Base-by-base conservation (phyloP, 1,284 basidiomycete genomes). In the Hymenochaete sp. region DNA sequence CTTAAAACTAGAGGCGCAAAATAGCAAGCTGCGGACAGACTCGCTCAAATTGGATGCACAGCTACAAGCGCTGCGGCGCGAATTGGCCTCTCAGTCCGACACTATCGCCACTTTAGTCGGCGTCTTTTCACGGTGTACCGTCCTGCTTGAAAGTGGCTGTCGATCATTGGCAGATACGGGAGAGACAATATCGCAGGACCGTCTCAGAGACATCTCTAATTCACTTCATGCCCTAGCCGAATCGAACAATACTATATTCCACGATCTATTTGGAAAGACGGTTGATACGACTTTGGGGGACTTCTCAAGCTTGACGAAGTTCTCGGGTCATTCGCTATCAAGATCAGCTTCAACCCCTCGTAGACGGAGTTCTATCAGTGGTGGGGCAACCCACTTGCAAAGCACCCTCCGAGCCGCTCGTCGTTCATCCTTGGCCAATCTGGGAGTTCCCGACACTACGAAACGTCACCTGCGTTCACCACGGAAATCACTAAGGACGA, bases 81-180 rank as follows among this genome's bases (percentile, higher is more conserved):
- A 78, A 2, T 70, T 88, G 10, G 67, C 68, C 19, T 70, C 74
- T 44, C 82, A 90, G 59, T 76, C 84, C 2, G 73, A 77, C 53
- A 67, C 80, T 13, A 65, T 88, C 47, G 78, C 91, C 14, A 72
- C 70, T 49, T 68, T 92, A 10, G 64, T 90, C 19, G 82, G 86
- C 5, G 78, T 88, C 63, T 70, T 92, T n/a, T 84, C 85, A 18
- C 69, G 88, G 46, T 84, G 81, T 56, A 89, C 82, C 1, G 74
- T 83, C 29, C 74, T 81, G 60, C 66, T 91, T 36, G 74, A 73
- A 18, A 81, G 87, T 46, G 79, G 82, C 9, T 77, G 79, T 10
- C 68, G 63, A 32, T 59, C 67, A 67, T 36, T 65, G 63, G 2
- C 62, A 73, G 4, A 59, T 66, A 6, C 70, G 72, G 42, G 66